A percentile compares a stretch with the other conserved stretches of the same genome.
phyloP scores from a whole-genome alignment of 176 grass and related monocot species.

The Alopecurus myosuroides region DNA sequence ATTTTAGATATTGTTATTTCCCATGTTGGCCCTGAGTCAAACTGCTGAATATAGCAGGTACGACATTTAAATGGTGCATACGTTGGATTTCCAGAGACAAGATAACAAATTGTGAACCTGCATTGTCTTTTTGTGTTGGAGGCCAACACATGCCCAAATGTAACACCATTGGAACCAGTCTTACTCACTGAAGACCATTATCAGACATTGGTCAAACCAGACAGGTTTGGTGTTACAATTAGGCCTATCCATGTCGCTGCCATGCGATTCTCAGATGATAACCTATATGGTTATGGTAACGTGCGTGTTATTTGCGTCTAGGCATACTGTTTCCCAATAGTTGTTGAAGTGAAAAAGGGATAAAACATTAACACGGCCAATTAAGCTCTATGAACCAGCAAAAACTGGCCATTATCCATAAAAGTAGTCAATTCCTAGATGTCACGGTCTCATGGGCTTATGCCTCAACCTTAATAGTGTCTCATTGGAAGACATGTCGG shows the following conservation, averaged over 20 bases:
- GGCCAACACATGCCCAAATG: neutral
- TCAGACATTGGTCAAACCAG: neutral
- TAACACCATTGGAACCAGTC: neutral
- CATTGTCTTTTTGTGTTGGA: neutral
- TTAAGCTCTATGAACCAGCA: neutral
- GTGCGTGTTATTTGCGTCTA: neutral
- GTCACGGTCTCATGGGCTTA: neutral
- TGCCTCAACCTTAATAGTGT: neutral
- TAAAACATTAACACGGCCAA: neutral
- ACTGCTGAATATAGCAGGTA: neutral
- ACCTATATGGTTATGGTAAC: neutral
- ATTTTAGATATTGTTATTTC: neutral
- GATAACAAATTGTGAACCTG: neutral
- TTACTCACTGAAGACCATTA: neutral
- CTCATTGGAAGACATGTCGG: neutral
- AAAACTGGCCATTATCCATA: neutral
- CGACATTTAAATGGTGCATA: neutral
- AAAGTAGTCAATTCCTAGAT: neutral
- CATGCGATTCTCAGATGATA: neutral
- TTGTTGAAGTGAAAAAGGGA: neutral
- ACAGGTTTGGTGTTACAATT: neutral
- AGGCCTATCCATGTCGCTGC: neutral
- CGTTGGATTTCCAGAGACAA: neutral
- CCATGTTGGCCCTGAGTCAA: neutral
- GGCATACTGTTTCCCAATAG: neutral